These are phyloP conservation scores for Bretziella fagacearum DNA, from an alignment of 2,329 filamentous ascomycete genomes.

Conservation along the genomic window DNA sequence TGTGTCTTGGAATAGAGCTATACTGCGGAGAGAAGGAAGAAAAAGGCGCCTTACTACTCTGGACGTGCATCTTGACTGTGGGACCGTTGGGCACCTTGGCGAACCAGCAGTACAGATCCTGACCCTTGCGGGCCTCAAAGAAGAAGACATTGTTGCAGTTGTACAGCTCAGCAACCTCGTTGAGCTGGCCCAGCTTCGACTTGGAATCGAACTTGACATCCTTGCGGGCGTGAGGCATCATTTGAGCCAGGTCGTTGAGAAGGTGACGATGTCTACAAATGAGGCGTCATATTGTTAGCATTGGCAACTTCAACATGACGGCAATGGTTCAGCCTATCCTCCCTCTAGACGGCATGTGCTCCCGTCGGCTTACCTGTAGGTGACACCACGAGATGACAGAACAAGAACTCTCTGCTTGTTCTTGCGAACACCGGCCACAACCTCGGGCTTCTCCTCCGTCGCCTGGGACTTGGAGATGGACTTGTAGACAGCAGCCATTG, in stretches of 20 bases:
- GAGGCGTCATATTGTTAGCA: slow-evolving; percentile 1
- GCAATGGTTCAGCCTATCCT: too few relatives aligned
- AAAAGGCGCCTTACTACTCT: slow-evolving; percentile 41
- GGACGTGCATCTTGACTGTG: slow-evolving; percentile 52
- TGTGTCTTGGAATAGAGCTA: too few relatives aligned
- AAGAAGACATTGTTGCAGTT: slow-evolving; percentile 92
- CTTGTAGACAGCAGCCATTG: slow-evolving; percentile 61
- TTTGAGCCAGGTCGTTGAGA: slow-evolving; percentile 68
- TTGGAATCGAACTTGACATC: slow-evolving; percentile 97
- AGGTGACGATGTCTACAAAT: slow-evolving; percentile 68
- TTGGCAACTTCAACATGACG: background rate
- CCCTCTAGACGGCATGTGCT: too few relatives aligned
- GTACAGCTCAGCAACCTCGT: slow-evolving; percentile 60
- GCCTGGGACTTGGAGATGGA: slow-evolving; percentile 45
- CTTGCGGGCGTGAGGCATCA: slow-evolving; percentile 84
- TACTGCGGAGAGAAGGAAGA: background rate
- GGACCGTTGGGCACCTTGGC: slow-evolving; percentile 65
- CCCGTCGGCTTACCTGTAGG: slow-evolving; percentile 45
- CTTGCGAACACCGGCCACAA: slow-evolving; percentile 34
- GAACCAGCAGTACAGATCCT: slow-evolving; percentile 90
- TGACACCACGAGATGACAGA: slow-evolving; percentile 81
- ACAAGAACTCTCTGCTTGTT: slow-evolving; percentile 71
- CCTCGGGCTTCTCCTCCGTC: slow-evolving; percentile 29
- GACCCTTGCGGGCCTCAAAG: slow-evolving; percentile 85
- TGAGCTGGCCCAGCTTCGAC: slow-evolving; percentile 67